Base-by-base conservation (phyloP, 768 basidiomycete species). In the Galerina marginata region DNA sequence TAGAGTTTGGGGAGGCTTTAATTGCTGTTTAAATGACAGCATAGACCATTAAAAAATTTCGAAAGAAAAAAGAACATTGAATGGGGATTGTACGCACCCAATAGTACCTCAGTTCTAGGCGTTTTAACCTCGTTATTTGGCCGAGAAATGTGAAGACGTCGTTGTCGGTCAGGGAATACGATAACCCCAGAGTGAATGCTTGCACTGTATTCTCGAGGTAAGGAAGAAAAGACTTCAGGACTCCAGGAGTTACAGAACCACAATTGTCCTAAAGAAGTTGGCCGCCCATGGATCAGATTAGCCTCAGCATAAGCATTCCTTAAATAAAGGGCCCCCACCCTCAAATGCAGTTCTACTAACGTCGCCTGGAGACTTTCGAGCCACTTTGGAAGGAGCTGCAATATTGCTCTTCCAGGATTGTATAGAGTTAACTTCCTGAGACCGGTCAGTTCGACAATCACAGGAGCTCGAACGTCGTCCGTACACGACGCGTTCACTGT, bases 171-270 rank as follows among this genome's bases (percentile, higher is more conserved):
- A 89, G 73, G 2, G 86, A 86, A 65, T 87, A 89, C 0, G 86
- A 87, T 1, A 88, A 63, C 0, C 86, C 86, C 2, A 87, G 63
- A 2, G 80, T 77, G 44, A 87, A 71, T 11, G 76, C 69, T 9
- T 65, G 67, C 20, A 83, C 62, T 15, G 63, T 68, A 48, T 67
- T 46, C 43, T 70, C 60, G 1, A 85, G 54, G 36, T 75, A 72
- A 0, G 82, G 81, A 5, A 77, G 10, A 52, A 86, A 71, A 0
- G 78, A 75, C 16, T 72, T 78, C 3, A 89, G 71, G 2, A 87
- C 83, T 0, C 86, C 86, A 9, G 86, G 87, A 0, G 87, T 88
- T 14, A 89, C 74, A 5, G 86, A 89, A 6, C 86, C 86, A 65
- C 87, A 89, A 55, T 87, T 83, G 36, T 76, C 77, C 86, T 88